phyloP scores from a whole-genome alignment of 2,329 filamentous ascomycete species.

The Xylariales sp. region DNA sequence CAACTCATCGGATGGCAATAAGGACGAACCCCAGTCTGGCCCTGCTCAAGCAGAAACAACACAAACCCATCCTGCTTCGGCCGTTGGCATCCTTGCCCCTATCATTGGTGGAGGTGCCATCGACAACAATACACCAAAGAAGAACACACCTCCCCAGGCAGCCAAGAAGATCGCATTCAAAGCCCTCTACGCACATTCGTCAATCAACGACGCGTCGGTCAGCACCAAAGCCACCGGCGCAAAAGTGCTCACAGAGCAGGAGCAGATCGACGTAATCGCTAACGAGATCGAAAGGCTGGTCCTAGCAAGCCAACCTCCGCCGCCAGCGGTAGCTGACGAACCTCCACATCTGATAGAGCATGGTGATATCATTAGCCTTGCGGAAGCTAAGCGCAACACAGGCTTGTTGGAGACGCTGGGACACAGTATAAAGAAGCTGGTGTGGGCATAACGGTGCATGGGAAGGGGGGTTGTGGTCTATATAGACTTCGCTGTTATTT shows the following conservation, averaged over 20 bases:
- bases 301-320: conserved; percentile 39
- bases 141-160: conserved; percentile 18
- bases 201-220: conserved; percentile 46
- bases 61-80: conserved; percentile 10
- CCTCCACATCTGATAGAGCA: conserved; percentile 46
- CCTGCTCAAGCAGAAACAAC: conserved; percentile 13
- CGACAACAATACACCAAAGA: conserved; percentile 12
- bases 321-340: conserved; percentile 29
- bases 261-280: conserved; percentile 62
- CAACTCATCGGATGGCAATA: no score
- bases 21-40: no score
- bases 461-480: no score
- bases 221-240: conserved; percentile 16
- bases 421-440: conserved; percentile 87
- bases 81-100: conserved; percentile 24
- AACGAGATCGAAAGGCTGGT: conserved; percentile 71
- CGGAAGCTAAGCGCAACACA: conserved; percentile 82
- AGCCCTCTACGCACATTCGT: conserved; percentile 49
- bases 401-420: conserved; percentile 82
- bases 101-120: conserved; percentile 38
- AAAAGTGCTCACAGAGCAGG: conserved; percentile 46
- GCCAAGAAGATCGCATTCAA: conserved; percentile 49
- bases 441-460: conserved; percentile 60
- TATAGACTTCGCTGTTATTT: no score
- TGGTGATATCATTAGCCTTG: conserved; percentile 74